A percentile compares a stretch with the other conserved stretches of the same genome.
Evolutionary conservation across 1,284 basidiomycete genomes (phyloP).

Genomic region (Exobasidium cylindrosporum): DNA sequence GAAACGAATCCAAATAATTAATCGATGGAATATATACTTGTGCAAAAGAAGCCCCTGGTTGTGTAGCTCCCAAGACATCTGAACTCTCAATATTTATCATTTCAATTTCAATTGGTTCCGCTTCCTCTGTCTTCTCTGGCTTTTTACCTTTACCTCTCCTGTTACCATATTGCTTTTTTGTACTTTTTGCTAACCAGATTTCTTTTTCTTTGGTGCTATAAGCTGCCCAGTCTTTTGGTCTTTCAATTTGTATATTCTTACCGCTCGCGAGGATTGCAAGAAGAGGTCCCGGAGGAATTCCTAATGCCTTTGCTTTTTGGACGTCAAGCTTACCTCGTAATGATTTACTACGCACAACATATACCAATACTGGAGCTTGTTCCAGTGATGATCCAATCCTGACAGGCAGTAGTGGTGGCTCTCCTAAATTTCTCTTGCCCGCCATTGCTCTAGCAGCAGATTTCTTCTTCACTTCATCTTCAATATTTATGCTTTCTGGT

Average conservation of each 20-base stretch:
- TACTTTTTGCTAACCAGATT: constrained; percentile 29
- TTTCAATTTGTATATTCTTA: constrained; percentile 57
- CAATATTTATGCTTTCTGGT: background rate
- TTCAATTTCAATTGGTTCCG: background rate
- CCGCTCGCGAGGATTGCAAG: constrained; percentile 58
- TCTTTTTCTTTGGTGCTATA: constrained; percentile 24
- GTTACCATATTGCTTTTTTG: background rate
- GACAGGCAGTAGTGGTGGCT: constrained; percentile 7
- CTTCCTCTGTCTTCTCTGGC: constrained; percentile 44
- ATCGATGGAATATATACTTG: constrained; percentile 65
- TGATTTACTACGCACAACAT: constrained; percentile 72
- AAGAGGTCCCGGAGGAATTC: constrained; percentile 65
- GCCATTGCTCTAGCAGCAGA: constrained; percentile 6
- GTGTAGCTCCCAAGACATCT: constrained; percentile 62
- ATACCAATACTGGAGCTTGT: constrained; percentile 57
- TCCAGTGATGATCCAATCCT: background rate
- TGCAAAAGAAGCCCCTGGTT: constrained; percentile 62
- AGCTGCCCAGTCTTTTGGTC: constrained; percentile 30
- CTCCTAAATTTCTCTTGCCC: constrained; percentile 18
- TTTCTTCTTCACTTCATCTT: background rate
- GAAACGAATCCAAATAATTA: constrained; percentile 66
- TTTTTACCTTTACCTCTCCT: constrained; percentile 56
- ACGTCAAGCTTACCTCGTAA: constrained; percentile 83
- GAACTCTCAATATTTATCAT: constrained; percentile 25
- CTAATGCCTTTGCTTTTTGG: constrained; percentile 66